Evolutionary conservation across 169 alveolate genomes (phyloP).

Genomic region (Eimeria falciformis): DNA sequence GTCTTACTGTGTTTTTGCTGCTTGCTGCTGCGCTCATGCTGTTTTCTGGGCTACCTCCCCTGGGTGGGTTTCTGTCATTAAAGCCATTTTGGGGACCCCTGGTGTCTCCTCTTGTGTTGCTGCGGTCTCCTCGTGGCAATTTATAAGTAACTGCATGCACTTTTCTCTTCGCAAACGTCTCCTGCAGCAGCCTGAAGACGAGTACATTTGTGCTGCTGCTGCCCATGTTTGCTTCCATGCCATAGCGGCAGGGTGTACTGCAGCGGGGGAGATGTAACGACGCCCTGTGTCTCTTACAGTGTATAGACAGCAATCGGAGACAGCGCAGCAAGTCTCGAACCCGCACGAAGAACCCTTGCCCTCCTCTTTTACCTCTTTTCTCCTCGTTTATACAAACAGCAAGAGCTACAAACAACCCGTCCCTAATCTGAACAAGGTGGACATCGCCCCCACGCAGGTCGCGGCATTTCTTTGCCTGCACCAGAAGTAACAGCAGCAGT

Average conservation of each 20-base stretch:
- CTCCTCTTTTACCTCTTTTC: not conserved
- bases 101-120: not conserved
- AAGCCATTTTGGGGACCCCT: not conserved
- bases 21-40: slow-evolving; percentile 13
- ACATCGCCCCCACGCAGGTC: slow-evolving; percentile 43
- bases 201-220: slow-evolving; percentile 23
- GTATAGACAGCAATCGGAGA: not conserved
- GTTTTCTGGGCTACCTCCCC: not conserved
- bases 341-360: slow-evolving; percentile 18
- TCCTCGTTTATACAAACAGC: slow-evolving; percentile 12
- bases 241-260: slow-evolving; percentile 33
- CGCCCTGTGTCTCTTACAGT: not conserved
- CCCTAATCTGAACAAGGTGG: not conserved
- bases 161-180: slow-evolving; percentile 22
- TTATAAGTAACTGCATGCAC: not conserved
- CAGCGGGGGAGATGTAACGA: slow-evolving; percentile 48
- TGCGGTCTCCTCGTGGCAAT: slow-evolving; percentile 11
- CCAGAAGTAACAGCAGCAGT: slow-evolving; percentile 30
- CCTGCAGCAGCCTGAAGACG: slow-evolving; percentile 15
- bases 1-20: not conserved
- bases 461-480: slow-evolving; percentile 34
- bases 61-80: not conserved
- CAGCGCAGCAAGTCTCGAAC: not conserved
- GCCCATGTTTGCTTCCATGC: not conserved
- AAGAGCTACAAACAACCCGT: not conserved